Conservation (phyloP, 768 basidiomycete genomes). For the Dacryopinax spathularia region DNA sequence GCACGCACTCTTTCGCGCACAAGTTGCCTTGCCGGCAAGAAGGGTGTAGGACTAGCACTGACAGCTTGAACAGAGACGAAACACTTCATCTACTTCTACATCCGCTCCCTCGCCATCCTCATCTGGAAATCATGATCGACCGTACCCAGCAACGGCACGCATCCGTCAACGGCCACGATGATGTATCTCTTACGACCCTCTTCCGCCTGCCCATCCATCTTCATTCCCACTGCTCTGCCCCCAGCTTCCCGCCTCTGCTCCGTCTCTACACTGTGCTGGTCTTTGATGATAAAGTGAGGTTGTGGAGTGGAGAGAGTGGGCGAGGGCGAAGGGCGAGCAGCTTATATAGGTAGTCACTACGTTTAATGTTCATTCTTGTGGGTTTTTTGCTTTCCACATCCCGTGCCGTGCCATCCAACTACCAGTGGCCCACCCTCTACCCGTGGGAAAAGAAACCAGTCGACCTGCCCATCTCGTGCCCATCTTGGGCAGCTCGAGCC, state of each 20-base stretch:
- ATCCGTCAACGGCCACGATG: slow-evolving; percentile 1
- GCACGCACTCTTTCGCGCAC: slow-evolving; percentile 1
- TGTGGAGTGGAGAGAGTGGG: not conserved
- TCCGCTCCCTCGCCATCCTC: slow-evolving; percentile 83
- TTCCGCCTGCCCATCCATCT: too few relatives aligned
- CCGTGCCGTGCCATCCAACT: slow-evolving; percentile 5
- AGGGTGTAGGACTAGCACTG: not conserved
- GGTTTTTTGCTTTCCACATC: not conserved
- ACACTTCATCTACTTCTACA: slow-evolving; percentile 98
- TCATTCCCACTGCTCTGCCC: not conserved
- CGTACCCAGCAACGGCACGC: not conserved
- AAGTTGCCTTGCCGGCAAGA: slow-evolving; percentile 4
- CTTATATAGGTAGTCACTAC: not conserved
- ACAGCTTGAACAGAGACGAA: slow-evolving; percentile 62
- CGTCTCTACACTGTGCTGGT: too few relatives aligned
- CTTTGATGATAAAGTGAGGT: not conserved
- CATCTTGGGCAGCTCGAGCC: too few relatives aligned
- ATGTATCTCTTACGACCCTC: slow-evolving; percentile 2
- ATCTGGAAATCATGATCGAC: slow-evolving; percentile 70
- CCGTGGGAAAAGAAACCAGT: too few relatives aligned
- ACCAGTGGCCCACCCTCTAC: too few relatives aligned
- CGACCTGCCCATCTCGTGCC: too few relatives aligned
- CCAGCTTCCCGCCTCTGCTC: not conserved
- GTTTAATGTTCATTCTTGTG: not conserved
- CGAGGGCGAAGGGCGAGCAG: not conserved